Base-by-base conservation (phyloP, 371 early-diverging fungal species). In the Blakeslea trispora region DNA sequence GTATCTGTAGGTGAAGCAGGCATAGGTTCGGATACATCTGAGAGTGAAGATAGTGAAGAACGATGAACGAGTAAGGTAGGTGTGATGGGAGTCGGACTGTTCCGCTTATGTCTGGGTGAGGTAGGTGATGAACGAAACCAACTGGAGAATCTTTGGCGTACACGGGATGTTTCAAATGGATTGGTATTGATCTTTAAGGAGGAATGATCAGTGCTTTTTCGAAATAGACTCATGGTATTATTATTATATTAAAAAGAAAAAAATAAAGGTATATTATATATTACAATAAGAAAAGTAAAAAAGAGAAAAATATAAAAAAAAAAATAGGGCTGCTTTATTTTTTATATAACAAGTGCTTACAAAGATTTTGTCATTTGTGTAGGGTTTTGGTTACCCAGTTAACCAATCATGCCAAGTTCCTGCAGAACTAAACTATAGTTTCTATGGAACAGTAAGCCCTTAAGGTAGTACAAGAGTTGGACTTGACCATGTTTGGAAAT, bases 131-230 rank as follows among this genome's bases (percentile, higher is more conserved):
- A 18, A 8, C 51, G 51, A 35, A 65, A 59, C 1, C 59, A 32
- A 1, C 53, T 60, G 5, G 55, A 60, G 17, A 65, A n/a, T 53
- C 57, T 34, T 52, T 56, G 55, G 9, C 63, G 63, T 22, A 57
- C 45, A 31, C 57, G 31, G 22, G 46, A 35, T 14, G 58, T 40
- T n/a, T 28, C 21, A n/a, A 39, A 14, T 42, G 21, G 42, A 42
- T 37, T 9, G 9, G 37, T 37, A 37, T 37, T 37, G 9, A 37
- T 37, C 37, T 14, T 37, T 37, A 37, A 37, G 11, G 37, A 37
- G 14, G 7, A 2, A 6, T 37, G 13, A 37, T 37, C 28, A 28
- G 5, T 28, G 28, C 28, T 37, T 37, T 37, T 37, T 7, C 37
- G 37, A 37, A 37, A 37, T 13, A 37, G 37, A 37, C 37, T 37